Evolutionary conservation across 768 basidiomycete genomes (phyloP).

Genomic region (Termitomyces sp.): DNA sequence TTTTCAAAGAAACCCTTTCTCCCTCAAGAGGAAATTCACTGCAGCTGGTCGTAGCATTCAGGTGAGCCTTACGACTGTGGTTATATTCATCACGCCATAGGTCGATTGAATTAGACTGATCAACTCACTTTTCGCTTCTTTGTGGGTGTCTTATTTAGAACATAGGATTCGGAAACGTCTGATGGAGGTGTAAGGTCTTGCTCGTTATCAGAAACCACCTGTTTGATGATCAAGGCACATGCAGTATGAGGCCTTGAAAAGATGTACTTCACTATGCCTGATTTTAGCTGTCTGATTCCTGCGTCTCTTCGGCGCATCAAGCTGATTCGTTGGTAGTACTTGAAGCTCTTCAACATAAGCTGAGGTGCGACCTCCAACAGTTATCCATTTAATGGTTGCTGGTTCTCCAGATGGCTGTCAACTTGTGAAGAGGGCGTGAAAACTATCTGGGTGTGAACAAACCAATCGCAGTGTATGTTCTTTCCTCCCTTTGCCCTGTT

Average conservation of each 20-base stretch:
- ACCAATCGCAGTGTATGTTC: slow-evolving; percentile 45
- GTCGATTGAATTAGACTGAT: neutral
- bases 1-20: neutral
- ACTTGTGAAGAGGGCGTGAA: neutral
- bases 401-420: slow-evolving; percentile 57
- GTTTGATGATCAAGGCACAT: neutral
- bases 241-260: neutral
- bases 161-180: slow-evolving; percentile 11
- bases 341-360: slow-evolving; percentile 68
- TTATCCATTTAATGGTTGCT: slow-evolving; percentile 72
- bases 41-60: neutral
- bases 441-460: slow-evolving; percentile 4
- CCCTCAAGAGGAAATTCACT: neutral
- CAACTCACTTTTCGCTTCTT: neutral
- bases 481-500: slow-evolving; percentile 53
- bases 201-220: slow-evolving; percentile 11
- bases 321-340: slow-evolving; percentile 16
- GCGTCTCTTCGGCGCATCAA: neutral
- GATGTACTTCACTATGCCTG: slow-evolving; percentile 1
- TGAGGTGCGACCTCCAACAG: slow-evolving; percentile 73
- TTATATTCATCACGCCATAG: neutral
- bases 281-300: slow-evolving; percentile 1
- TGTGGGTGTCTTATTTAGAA: neutral
- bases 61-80: neutral
- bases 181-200: slow-evolving; percentile 17